Base-by-base conservation (phyloP, 345 rosid genomes). In the Pseudoturritis turrita region DNA sequence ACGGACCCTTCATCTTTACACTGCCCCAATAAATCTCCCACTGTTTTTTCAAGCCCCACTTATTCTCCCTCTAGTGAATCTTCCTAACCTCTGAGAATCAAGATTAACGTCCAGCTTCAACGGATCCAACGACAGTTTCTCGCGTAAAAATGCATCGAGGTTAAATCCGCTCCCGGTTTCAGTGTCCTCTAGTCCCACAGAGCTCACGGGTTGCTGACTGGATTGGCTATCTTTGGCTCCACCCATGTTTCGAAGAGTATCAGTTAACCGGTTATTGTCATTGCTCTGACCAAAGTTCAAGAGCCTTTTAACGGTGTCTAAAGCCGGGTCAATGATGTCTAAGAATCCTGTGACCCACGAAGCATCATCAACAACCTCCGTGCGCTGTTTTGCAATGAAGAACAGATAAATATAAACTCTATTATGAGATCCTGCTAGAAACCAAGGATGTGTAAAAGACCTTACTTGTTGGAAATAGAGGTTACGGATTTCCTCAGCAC, bases 401-500 rank as follows among this genome's bases (percentile, higher is more conserved):
- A 47, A 63, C 46, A 56, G 31, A 31, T 63, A 33, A 17, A 19
- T 46, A 69, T 29, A 3, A 10, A 29, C 26, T 28, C 14, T 54
- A 75, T 45, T 18, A 6, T 46, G 66, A 28, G 40, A 39, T 31
- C 12, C 10, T 44, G 57, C 11, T 53, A 19, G 13, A 58, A 19
- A 7, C 10, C 36, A 14, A 31, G 13, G 4, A 33, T 62, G 28
- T 46, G 47, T 54, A 55, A 0, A 55, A 51, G 31, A 44, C 29
- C 31, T 43, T 63, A 95, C 99, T 90, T 95, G 99, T 74, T 88
- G 97, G 86, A 89, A 95, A 70, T 91, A 95, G 54, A 89, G 89
- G 80, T 89, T 75, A 5, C 96, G 96, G 19, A 95, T 95, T 77
- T 95, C 97, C 81, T 95, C 99, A 37, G 99, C 96, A 2, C 99